phyloP scores from a whole-genome alignment of 2,329 filamentous ascomycete genomes.

The Monilinia fructigena region DNA sequence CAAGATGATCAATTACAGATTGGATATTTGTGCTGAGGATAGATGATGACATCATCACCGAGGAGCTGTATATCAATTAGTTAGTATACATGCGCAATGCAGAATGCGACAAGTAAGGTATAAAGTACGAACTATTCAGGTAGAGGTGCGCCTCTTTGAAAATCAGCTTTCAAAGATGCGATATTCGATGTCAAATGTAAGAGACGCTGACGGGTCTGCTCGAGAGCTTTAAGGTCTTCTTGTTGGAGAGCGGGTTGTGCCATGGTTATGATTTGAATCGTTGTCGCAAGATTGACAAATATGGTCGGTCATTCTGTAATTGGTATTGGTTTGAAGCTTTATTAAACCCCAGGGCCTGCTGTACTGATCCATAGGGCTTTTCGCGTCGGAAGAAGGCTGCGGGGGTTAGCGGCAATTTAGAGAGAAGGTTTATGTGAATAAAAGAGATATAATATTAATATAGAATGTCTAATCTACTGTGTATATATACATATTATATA shows the following conservation, averaged over 20 bases:
- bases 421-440: background rate
- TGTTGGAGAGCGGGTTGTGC: slow-evolving; percentile 30
- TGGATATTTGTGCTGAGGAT: slow-evolving; percentile 71
- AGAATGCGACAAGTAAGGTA: background rate
- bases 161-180: slow-evolving; percentile 58
- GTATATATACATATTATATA: too few relatives aligned
- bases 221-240: slow-evolving; percentile 66
- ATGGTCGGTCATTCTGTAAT: too few relatives aligned
- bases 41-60: slow-evolving; percentile 67
- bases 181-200: slow-evolving; percentile 68
- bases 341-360: background rate
- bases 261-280: slow-evolving; percentile 27
- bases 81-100: slow-evolving; percentile 22
- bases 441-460: too few relatives aligned
- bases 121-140: slow-evolving; percentile 58
- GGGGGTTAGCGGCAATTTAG: background rate
- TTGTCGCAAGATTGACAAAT: slow-evolving; percentile 1
- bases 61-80: slow-evolving; percentile 51
- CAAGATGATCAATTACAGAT: slow-evolving; percentile 63
- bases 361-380: background rate
- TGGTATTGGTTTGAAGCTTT: background rate
- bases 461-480: too few relatives aligned
- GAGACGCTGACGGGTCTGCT: slow-evolving; percentile 67
- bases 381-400: slow-evolving; percentile 7
- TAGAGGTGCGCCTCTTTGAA: slow-evolving; percentile 62